These are phyloP conservation scores for Chlorella sp. DNA, from an alignment of 139 green algal species.

Conservation along the genomic window DNA sequence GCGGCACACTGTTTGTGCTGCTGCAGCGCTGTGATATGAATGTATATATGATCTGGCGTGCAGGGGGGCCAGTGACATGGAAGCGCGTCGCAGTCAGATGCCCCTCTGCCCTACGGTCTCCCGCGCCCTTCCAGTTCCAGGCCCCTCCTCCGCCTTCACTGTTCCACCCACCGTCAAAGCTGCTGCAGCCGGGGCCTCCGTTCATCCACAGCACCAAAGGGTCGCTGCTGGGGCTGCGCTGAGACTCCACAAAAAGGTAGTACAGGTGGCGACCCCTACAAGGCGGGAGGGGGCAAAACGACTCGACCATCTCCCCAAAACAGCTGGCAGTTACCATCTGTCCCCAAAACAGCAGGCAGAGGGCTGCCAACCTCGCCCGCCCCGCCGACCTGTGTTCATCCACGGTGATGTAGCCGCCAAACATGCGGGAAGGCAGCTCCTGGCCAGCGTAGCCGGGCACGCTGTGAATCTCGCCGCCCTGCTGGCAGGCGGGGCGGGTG, in stretches of 20 bases:
- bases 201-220: constrained; percentile 84
- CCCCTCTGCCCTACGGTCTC: too few relatives aligned
- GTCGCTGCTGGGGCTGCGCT: constrained; percentile 29
- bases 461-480: constrained; percentile 4
- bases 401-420: constrained; percentile 54
- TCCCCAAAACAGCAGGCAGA: too few relatives aligned
- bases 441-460: constrained; percentile 21
- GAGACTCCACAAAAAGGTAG: constrained; percentile 60
- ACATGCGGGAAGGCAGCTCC: constrained; percentile 3
- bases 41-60: too few relatives aligned
- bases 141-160: background rate
- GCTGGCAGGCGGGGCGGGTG: background rate
- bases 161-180: constrained; percentile 23
- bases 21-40: too few relatives aligned
- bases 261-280: constrained; percentile 41
- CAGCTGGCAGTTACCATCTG: too few relatives aligned
- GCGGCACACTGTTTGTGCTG: too few relatives aligned
- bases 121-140: too few relatives aligned
- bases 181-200: constrained; percentile 46
- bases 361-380: too few relatives aligned
- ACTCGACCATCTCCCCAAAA: too few relatives aligned
- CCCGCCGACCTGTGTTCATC: constrained; percentile 11
- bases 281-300: background rate
- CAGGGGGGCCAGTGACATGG: too few relatives aligned
- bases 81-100: too few relatives aligned